Conservation (phyloP, 768 basidiomycete genomes). For the Termitomyces sp. region DNA sequence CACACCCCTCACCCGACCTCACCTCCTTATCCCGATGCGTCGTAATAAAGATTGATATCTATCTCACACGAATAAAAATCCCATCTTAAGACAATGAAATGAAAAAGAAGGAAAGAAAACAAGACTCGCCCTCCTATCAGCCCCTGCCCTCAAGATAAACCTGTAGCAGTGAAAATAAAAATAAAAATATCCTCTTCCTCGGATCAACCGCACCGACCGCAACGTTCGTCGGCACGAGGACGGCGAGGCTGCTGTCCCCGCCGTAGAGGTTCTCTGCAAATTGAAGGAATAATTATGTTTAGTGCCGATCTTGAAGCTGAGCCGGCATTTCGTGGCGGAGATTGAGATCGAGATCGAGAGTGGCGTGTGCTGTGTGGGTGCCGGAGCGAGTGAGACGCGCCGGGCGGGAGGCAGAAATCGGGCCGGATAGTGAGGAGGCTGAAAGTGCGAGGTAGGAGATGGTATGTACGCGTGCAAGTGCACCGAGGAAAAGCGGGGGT, state of each 20-base stretch:
- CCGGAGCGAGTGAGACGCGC: constrained; percentile 27
- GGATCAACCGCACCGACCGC: constrained; percentile 89
- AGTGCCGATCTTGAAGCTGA: constrained; percentile 37
- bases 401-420: constrained; percentile 32
- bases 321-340: constrained; percentile 26
- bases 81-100: neutral
- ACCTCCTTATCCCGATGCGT: constrained; percentile 63
- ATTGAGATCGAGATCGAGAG: too few species aligned
- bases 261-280: neutral
- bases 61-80: neutral
- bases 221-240: constrained; percentile 59
- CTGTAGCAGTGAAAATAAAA: constrained; percentile 92
- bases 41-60: constrained; percentile 86
- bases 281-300: neutral
- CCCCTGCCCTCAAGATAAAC: constrained; percentile 79
- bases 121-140: constrained; percentile 66
- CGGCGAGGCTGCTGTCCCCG: constrained; percentile 21
- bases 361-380: constrained; percentile 4
- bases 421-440: constrained; percentile 31
- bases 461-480: constrained; percentile 35
- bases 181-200: constrained; percentile 66
- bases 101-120: too few species aligned
- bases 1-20: constrained; percentile 14
- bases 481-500: constrained; percentile 14
- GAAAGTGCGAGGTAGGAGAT: constrained; percentile 52